These are phyloP conservation scores for Lavandula angustifolia DNA, from an alignment of 257 asterid species.

Conservation along the genomic window DNA sequence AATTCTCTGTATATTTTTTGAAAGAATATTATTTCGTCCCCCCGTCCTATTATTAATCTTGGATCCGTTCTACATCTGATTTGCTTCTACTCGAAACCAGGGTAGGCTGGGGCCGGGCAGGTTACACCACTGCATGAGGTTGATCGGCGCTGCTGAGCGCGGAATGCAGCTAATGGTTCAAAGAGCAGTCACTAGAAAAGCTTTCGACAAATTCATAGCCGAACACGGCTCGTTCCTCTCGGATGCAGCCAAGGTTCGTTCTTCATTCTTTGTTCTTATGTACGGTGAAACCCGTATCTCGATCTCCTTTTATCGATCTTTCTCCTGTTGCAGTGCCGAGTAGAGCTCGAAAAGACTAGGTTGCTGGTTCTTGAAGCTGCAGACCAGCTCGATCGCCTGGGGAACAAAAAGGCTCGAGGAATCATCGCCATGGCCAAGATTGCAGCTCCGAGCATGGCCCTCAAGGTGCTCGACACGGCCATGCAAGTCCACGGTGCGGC, in stretches of 20 bases:
- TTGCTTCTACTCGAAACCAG: constrained; percentile 42
- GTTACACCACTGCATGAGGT: constrained; percentile 97
- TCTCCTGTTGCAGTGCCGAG: constrained; percentile 65
- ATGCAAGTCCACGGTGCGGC: constrained; percentile 99
- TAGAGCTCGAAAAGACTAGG: constrained; percentile 80
- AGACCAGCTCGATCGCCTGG: constrained; percentile 84
- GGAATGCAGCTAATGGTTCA: constrained; percentile 87
- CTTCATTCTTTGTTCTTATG: neutral
- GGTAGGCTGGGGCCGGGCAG: constrained; percentile 98
- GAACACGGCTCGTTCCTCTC: constrained; percentile 93
- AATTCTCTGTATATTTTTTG: no score
- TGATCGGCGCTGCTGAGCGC: constrained; percentile 94
- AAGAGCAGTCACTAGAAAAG: constrained; percentile 73
- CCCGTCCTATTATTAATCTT: no score
- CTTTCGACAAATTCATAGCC: constrained; percentile 79
- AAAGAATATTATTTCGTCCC: no score
- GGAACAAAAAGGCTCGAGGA: constrained; percentile 79
- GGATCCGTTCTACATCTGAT: no score
- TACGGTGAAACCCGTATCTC: neutral
- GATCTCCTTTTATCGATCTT: neutral
- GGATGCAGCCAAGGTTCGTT: constrained; percentile 72
- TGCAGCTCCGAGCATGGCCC: constrained; percentile 92
- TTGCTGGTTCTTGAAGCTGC: constrained; percentile 94
- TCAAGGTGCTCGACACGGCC: constrained; percentile 85
- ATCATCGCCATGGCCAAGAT: constrained; percentile 97